phyloP scores from a whole-genome alignment of 2,329 filamentous ascomycete genomes.

The Pseudohalonectria lignicola region DNA sequence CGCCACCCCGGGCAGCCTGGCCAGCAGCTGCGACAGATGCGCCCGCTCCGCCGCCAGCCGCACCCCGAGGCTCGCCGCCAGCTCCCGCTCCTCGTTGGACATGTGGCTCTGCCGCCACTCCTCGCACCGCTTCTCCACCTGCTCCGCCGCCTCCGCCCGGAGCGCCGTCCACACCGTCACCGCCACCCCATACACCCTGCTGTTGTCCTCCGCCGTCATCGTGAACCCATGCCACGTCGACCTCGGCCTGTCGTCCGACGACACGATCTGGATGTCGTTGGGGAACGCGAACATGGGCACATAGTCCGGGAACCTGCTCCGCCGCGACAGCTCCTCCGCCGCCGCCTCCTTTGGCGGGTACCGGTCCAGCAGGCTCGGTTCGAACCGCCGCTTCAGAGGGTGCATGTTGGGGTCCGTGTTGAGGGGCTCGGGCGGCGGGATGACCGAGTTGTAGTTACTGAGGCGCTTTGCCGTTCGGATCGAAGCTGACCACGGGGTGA shows the following conservation, averaged over 20 bases:
- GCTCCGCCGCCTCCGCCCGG: conserved; percentile 69
- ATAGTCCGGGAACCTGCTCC: conserved; percentile 89
- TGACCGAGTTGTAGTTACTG: conserved; percentile 97
- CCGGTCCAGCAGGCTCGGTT: conserved; percentile 89
- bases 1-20: conserved; percentile 66
- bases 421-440: conserved; percentile 83
- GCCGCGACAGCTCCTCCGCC: conserved; percentile 65
- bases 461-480: conserved; percentile 74
- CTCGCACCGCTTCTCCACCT: conserved; percentile 73
- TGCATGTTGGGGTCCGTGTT: conserved; percentile 90
- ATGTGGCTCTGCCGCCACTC: conserved; percentile 78
- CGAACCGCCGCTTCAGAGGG: conserved; percentile 84
- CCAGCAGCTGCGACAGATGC: conserved; percentile 77
- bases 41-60: conserved; percentile 79
- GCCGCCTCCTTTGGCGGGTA: conserved; percentile 72
- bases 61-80: conserved; percentile 85
- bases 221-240: conserved; percentile 99
- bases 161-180: conserved; percentile 89
- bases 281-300: conserved; percentile 99
- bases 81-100: conserved; percentile 80
- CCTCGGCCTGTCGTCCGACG: conserved; percentile 81
- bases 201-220: conserved; percentile 90
- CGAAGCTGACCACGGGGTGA: conserved; percentile 34
- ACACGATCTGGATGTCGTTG: conserved; percentile 94
- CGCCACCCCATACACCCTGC: conserved; percentile 84